Conservation (phyloP, 768 basidiomycete genomes). For the Panus rudis region DNA sequence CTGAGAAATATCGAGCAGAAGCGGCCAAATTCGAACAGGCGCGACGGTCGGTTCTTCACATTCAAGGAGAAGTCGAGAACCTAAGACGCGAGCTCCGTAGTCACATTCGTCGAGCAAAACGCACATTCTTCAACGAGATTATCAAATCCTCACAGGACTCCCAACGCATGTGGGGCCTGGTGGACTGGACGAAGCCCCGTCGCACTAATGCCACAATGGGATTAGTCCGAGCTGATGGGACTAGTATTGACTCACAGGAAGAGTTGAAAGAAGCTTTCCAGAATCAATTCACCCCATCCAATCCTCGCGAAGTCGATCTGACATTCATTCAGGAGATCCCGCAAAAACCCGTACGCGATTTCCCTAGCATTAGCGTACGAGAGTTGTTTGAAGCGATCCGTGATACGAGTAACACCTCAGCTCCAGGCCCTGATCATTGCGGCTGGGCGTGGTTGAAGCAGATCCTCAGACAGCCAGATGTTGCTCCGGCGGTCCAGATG, state of each 20-base stretch:
- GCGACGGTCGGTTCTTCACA: no score
- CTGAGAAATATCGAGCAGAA: no score
- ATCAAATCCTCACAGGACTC: conserved; percentile 2
- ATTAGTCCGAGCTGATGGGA: neutral
- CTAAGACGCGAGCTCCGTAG: no score
- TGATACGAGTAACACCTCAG: conserved; percentile 8
- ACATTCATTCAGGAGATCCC: conserved; percentile 4
- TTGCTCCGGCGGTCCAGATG: neutral
- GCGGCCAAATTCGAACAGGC: no score
- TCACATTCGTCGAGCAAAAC: conserved; percentile 3
- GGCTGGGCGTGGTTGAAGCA: conserved; percentile 10
- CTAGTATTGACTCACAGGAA: neutral
- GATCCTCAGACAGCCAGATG: neutral
- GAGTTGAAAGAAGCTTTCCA: conserved; percentile 6
- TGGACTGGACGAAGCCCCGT: conserved; percentile 4
- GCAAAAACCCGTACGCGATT: neutral
- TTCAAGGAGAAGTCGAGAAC: no score
- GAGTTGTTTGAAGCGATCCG: conserved; percentile 9
- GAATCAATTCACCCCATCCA: conserved; percentile 4
- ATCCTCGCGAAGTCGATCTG: neutral
- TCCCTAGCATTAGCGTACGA: neutral
- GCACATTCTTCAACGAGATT: conserved; percentile 1
- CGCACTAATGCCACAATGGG: neutral
- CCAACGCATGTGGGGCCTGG: conserved; percentile 6
- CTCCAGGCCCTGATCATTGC: conserved; percentile 11